Evolutionary conservation across 805 yeast species (phyloP).

Genomic region (Schwanniomyces yamadae): DNA sequence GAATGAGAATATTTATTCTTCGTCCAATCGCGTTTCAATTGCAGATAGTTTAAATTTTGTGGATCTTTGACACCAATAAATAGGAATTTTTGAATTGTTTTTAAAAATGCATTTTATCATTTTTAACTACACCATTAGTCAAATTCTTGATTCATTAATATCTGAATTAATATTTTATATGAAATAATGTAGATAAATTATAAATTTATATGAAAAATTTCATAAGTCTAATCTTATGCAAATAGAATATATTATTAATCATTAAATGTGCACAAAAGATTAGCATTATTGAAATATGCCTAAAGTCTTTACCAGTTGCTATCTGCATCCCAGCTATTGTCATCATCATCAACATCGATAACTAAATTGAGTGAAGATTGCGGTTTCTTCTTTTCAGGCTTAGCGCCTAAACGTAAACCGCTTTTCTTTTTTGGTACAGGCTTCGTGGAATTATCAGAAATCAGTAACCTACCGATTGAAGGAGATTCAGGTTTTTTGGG

Average conservation of each 20-base stretch:
- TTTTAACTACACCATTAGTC: not conserved
- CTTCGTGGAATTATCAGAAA: not conserved
- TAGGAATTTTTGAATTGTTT: too few relatives aligned
- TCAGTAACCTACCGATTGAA: slow-evolving; percentile 1
- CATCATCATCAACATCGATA: slow-evolving; percentile 25
- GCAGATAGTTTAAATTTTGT: too few relatives aligned
- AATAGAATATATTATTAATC: too few relatives aligned
- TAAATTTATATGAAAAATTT: not conserved
- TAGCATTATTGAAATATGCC: too few relatives aligned
- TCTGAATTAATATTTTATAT: not conserved
- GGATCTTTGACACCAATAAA: too few relatives aligned
- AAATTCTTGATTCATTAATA: not conserved
- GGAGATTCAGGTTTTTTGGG: slow-evolving; percentile 3
- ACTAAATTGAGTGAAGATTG: slow-evolving; percentile 26
- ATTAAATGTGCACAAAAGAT: too few relatives aligned
- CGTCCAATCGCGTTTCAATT: too few relatives aligned
- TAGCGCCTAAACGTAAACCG: slow-evolving; percentile 21
- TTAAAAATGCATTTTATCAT: too few relatives aligned
- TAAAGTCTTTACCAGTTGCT: slow-evolving; percentile 26
- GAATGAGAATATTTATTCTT: too few relatives aligned
- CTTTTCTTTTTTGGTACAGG: slow-evolving; percentile 13
- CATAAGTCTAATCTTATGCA: too few relatives aligned
- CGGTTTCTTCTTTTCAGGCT: slow-evolving; percentile 11
- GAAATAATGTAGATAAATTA: not conserved
- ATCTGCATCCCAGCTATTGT: slow-evolving; percentile 32